Conservation (phyloP, 2,329 filamentous ascomycete genomes). For the Clarireedia hainanense region DNA sequence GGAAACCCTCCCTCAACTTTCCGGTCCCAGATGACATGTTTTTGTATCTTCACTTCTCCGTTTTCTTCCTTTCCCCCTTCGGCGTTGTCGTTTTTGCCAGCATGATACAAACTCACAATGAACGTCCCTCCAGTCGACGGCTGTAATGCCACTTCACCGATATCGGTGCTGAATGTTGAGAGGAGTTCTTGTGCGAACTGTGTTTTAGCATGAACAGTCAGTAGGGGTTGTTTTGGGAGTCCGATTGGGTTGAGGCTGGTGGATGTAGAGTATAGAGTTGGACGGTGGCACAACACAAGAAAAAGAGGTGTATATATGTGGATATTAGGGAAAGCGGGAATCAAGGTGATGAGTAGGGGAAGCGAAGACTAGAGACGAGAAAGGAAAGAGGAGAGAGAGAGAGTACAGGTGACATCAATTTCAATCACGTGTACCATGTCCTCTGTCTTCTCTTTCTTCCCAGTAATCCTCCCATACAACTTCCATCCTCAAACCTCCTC, state of each 20-base stretch:
- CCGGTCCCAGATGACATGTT: conserved; percentile 75
- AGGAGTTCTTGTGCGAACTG: conserved; percentile 93
- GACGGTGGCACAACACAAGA: neutral
- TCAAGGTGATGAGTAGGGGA: neutral
- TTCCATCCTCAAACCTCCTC: too few relatives aligned
- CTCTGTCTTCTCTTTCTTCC: neutral
- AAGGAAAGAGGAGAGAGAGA: too few relatives aligned
- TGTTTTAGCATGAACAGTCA: neutral
- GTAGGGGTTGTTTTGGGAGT: too few relatives aligned
- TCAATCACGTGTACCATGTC: neutral
- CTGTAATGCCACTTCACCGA: conserved; percentile 83
- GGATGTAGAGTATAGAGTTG: neutral
- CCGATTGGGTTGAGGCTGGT: neutral
- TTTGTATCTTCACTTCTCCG: conserved; percentile 28
- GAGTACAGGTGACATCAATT: too few relatives aligned
- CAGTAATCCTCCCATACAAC: too few relatives aligned
- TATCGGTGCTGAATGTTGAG: conserved; percentile 75
- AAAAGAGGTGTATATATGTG: neutral
- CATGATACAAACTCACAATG: conserved; percentile 54
- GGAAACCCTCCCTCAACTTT: conserved; percentile 85
- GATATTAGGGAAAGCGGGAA: neutral
- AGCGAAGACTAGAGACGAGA: neutral
- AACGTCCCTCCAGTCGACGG: conserved; percentile 83
- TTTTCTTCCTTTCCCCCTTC: neutral
- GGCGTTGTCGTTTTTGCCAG: neutral